These are phyloP conservation scores for Candida palmyrensis DNA, from an alignment of 805 yeast genomes.

Conservation along the genomic window DNA sequence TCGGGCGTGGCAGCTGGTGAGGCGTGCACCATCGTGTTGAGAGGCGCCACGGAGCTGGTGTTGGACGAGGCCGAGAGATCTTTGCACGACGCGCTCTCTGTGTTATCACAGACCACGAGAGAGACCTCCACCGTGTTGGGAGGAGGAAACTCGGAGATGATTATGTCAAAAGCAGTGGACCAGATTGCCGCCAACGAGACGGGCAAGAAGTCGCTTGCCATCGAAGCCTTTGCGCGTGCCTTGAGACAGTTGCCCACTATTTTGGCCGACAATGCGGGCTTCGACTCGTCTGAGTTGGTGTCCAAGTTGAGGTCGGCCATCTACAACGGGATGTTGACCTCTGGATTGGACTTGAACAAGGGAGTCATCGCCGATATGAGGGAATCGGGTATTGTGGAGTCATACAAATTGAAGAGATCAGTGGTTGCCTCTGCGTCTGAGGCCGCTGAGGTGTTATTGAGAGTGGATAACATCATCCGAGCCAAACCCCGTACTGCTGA, in stretches of 20 bases:
- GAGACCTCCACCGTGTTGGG: constrained; percentile 91
- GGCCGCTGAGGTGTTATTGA: constrained; percentile 91
- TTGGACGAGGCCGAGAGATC: constrained; percentile 46
- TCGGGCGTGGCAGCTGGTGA: constrained; percentile 95
- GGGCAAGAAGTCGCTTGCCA: constrained; percentile 91
- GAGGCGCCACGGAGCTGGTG: constrained; percentile 51
- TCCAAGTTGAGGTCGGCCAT: constrained; percentile 85
- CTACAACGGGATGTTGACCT: constrained; percentile 86
- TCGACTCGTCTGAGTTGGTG: constrained; percentile 87
- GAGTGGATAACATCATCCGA: constrained; percentile 95
- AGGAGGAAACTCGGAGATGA: constrained; percentile 86
- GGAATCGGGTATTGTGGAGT: constrained; percentile 87
- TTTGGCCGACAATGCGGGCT: constrained; percentile 95
- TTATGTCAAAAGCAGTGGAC: constrained; percentile 96
- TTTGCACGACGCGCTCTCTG: constrained; percentile 93
- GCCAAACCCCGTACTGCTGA: constrained; percentile 98
- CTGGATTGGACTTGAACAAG: constrained; percentile 82
- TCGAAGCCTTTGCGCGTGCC: constrained; percentile 92
- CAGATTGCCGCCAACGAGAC: constrained; percentile 85
- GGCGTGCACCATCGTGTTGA: constrained; percentile 91
- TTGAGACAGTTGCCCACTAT: constrained; percentile 93
- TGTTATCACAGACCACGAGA: constrained; percentile 87
- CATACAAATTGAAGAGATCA: constrained; percentile 85
- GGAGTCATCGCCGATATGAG: constrained; percentile 93
- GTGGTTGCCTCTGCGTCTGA: constrained; percentile 96